Conservation (phyloP, 805 yeast genomes). For the Zygoascus tannicola region DNA sequence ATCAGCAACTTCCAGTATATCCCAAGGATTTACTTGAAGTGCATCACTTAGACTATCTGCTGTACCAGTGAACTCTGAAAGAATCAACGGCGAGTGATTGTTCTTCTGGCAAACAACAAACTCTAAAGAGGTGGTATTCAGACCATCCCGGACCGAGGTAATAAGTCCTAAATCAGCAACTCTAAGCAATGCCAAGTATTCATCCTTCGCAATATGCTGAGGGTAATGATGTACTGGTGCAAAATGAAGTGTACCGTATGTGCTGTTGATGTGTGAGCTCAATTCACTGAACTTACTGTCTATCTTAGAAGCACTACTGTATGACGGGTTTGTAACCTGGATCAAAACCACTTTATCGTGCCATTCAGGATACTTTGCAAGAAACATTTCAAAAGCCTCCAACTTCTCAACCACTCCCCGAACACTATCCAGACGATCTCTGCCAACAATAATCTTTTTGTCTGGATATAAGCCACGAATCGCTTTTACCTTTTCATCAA, state of each 20-base stretch:
- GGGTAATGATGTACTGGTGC: slow-evolving; percentile 91
- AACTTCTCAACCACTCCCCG: slow-evolving; percentile 91
- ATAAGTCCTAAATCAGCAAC: slow-evolving; percentile 86
- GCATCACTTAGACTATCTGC: slow-evolving; percentile 38
- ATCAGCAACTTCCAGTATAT: slow-evolving; percentile 84
- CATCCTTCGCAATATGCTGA: slow-evolving; percentile 78
- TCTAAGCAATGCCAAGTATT: slow-evolving; percentile 77
- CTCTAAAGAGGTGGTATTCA: slow-evolving; percentile 91
- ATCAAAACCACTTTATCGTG: slow-evolving; percentile 74
- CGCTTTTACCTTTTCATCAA: slow-evolving; percentile 39
- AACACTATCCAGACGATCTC: slow-evolving; percentile 86
- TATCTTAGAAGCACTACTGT: slow-evolving; percentile 46
- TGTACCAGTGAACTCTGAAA: slow-evolving; percentile 92
- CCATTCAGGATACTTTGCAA: slow-evolving; percentile 91
- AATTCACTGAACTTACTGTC: slow-evolving; percentile 80
- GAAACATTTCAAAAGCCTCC: slow-evolving; percentile 80
- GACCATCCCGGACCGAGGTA: slow-evolving; percentile 89
- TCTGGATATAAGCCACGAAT: slow-evolving; percentile 40
- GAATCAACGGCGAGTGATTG: slow-evolving; percentile 63
- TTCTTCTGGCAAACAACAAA: slow-evolving; percentile 69
- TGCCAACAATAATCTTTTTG: slow-evolving; percentile 74
- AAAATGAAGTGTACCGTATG: slow-evolving; percentile 70
- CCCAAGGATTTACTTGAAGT: slow-evolving; percentile 95
- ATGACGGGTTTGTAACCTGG: slow-evolving; percentile 83
- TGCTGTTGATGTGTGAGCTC: slow-evolving; percentile 72